phyloP scores from a whole-genome alignment of 352 stramenopile species.

The Elongisporangium anandrum region DNA sequence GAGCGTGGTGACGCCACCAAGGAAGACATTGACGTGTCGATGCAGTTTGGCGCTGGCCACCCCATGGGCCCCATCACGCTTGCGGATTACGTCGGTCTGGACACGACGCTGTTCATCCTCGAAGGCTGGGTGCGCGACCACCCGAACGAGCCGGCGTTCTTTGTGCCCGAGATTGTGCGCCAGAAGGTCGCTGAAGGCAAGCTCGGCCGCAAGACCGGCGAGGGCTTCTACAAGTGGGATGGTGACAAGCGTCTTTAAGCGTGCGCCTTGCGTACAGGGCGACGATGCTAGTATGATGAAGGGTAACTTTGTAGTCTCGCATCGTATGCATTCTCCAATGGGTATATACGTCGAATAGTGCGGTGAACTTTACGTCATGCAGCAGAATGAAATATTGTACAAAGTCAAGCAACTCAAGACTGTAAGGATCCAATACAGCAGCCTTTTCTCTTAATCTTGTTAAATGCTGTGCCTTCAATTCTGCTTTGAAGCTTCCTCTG shows the following conservation, averaged over 20 bases:
- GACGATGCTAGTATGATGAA: neutral
- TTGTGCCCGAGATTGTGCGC: conserved; percentile 90
- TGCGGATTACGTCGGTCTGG: conserved; percentile 95
- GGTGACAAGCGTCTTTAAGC: conserved; percentile 74
- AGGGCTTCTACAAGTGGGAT: conserved; percentile 96
- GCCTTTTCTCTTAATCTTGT: too few relatives aligned
- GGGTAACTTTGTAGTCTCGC: neutral
- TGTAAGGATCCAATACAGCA: neutral
- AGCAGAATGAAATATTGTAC: neutral
- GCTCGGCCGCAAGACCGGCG: conserved; percentile 94
- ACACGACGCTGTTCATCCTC: conserved; percentile 95
- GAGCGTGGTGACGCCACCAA: conserved; percentile 93
- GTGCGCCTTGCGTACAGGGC: neutral
- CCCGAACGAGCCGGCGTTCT: conserved; percentile 94
- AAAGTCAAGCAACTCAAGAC: neutral
- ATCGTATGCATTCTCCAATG: neutral
- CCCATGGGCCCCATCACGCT: conserved; percentile 95
- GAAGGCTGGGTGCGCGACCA: conserved; percentile 95
- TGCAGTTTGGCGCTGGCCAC: conserved; percentile 96
- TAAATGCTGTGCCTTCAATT: neutral
- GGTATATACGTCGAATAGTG: neutral
- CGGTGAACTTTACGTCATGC: neutral
- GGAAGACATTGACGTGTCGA: conserved; percentile 96
- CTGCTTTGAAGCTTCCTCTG: neutral
- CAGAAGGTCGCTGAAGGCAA: conserved; percentile 92